Percentiles rank a stretch among this genome's conserved stretches.
phyloP scores from a whole-genome alignment of 2,329 filamentous ascomycete genomes.

The Corynespora cassiicola region DNA sequence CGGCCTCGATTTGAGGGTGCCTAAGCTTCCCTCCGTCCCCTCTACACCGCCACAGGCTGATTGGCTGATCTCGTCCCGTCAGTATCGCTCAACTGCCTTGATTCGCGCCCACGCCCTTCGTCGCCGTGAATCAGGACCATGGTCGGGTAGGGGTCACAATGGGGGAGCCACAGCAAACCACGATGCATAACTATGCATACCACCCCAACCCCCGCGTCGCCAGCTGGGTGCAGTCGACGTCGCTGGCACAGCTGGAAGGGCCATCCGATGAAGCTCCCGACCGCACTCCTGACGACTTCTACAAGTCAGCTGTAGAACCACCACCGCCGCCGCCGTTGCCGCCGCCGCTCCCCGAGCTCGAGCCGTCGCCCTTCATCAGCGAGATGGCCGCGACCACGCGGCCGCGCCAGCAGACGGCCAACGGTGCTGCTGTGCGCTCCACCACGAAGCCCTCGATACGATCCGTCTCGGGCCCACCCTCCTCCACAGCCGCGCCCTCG shows the following conservation, averaged over 20 bases:
- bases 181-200: constrained; percentile 38
- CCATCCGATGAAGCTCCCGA: constrained; percentile 22
- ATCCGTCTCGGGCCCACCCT: constrained; percentile 38
- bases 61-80: constrained; percentile 25
- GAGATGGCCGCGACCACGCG: constrained; percentile 31
- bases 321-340: no score
- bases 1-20: constrained; percentile 30
- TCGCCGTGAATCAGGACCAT: constrained; percentile 33
- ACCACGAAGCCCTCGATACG: constrained; percentile 29
- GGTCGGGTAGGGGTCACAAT: constrained; percentile 34
- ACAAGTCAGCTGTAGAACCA: constrained; percentile 34
- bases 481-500: constrained; percentile 25
- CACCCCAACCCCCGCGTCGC: constrained; percentile 35
- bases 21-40: constrained; percentile 18
- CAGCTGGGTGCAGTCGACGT: constrained; percentile 44
- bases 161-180: constrained; percentile 34
- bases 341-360: constrained; percentile 16
- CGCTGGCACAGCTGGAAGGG: constrained; percentile 32
- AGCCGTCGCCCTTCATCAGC: constrained; percentile 15
- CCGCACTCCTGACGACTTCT: constrained; percentile 38
- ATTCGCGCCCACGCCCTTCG: constrained; percentile 29
- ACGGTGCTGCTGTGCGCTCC: constrained; percentile 33
- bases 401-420: constrained; percentile 34
- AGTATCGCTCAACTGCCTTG: constrained; percentile 24
- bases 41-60: constrained; percentile 29